Base-by-base conservation (phyloP, 768 basidiomycete genomes). In the Amanita pseudoporphyria region DNA sequence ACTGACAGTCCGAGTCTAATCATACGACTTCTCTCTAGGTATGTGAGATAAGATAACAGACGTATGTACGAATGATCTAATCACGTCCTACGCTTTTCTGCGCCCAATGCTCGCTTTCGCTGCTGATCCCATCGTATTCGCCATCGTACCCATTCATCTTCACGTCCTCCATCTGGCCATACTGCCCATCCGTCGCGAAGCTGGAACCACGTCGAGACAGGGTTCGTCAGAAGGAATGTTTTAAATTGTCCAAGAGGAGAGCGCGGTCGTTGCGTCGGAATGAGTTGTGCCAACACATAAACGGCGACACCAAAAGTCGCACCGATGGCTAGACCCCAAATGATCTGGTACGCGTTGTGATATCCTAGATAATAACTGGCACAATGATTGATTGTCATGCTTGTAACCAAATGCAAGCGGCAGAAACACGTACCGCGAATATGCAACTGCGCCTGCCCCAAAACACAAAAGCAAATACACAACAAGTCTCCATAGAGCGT, bases 131-230 rank as follows among this genome's bases (percentile, higher is more conserved):
- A 84, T 57, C 71, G 68, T 14, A 56, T 56, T 53, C 74, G 73
- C 88, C 88, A 92, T 22, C 64, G 62, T 51, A 62, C 58, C 84
- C 86, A 92, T 54, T 87, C 86, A 18, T 58, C 67, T 60, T 85
- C 85, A 21, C 76, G 71, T 2, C 88, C 88, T n/a, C 82, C 83
- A 60, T 92, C 88, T 3, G 69, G 57, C 83, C 86, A 92, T 1
- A 89, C 68, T 9, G 71, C 75, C 89, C 89, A 92, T 5, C 89
- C 86, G 58, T 92, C 88, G 42, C 86, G 73, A 37, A 92, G 66
- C 42, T 79, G 76, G 30, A 86, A 60, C 85, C 85, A 91, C 0
- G 62, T 67, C 5, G 72, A 73, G 16, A 87, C 28, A 4, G 79
- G 75, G 55, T 84, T 80, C 1, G 56, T 57, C 28, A 92, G 60